phyloP scores from a whole-genome alignment of 2,329 filamentous ascomycete species.

The Aspergillus felis region DNA sequence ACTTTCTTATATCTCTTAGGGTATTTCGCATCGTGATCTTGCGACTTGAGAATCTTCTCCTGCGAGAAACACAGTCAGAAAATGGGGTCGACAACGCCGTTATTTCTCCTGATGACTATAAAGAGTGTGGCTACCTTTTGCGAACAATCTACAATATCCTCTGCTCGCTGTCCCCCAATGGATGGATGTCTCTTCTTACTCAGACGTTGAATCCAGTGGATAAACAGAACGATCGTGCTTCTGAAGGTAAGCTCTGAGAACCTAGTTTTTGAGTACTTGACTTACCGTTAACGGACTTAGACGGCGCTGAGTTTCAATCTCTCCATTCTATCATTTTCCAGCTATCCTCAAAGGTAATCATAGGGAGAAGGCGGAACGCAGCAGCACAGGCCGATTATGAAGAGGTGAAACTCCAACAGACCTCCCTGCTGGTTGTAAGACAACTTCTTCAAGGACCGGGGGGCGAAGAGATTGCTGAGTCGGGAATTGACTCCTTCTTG shows the following conservation, averaged over 20 bases:
- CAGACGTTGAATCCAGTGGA: constrained; percentile 52
- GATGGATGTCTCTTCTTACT: constrained; percentile 67
- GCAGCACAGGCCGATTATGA: constrained; percentile 42
- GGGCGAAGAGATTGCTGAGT: constrained; percentile 35
- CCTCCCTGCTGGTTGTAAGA: constrained; percentile 63
- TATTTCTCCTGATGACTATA: constrained; percentile 58
- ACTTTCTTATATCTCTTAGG: constrained; percentile 19
- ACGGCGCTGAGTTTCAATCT: constrained; percentile 24
- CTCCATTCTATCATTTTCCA: constrained; percentile 34
- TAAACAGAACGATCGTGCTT: constrained; percentile 41
- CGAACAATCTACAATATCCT: constrained; percentile 71
- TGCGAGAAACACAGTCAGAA: constrained; percentile 18
- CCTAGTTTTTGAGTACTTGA: constrained; percentile 2
- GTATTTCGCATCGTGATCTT: constrained; percentile 35
- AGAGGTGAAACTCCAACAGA: constrained; percentile 65
- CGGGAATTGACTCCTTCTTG: constrained; percentile 65
- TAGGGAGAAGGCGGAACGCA: constrained; percentile 14
- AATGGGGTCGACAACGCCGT: constrained; percentile 44
- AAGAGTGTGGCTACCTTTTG: constrained; percentile 74
- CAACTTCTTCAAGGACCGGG: constrained; percentile 39
- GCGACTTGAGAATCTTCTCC: constrained; percentile 31
- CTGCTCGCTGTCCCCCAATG: constrained; percentile 61
- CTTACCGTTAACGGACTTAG: constrained; percentile 11
- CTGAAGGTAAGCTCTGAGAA: constrained; percentile 45
- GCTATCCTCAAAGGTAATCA: constrained; percentile 26